phyloP scores from a whole-genome alignment of 1,284 basidiomycete genomes.

The Vanrija sp. region DNA sequence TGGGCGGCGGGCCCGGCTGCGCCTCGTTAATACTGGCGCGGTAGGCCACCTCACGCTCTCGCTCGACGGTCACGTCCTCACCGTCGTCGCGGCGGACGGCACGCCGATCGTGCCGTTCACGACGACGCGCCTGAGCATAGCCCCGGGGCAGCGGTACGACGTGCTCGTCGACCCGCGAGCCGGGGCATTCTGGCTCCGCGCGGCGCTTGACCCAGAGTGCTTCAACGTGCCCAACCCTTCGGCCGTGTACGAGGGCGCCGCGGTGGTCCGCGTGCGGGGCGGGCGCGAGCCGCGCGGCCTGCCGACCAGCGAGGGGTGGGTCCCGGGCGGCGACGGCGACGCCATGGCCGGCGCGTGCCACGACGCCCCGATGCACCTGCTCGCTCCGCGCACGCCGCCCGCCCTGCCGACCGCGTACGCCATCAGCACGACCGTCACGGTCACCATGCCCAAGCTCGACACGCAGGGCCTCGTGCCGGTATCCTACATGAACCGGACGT shows the following conservation, averaged over 20 bases:
- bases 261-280: background rate
- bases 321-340: conserved; percentile 14
- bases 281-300: too few relatives aligned
- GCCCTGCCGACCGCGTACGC: too few relatives aligned
- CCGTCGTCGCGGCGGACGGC: conserved; percentile 29
- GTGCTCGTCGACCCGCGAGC: conserved; percentile 34
- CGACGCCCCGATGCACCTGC: background rate
- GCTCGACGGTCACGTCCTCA: conserved; percentile 26
- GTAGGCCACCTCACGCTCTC: conserved; percentile 16
- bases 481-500: background rate
- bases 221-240: conserved; percentile 5
- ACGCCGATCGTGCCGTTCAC: conserved; percentile 19
- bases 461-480: background rate
- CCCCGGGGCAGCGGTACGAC: conserved; percentile 36
- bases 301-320: background rate
- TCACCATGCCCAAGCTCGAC: background rate
- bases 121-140: conserved; percentile 20
- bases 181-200: conserved; percentile 40
- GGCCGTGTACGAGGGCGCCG: background rate
- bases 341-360: background rate
- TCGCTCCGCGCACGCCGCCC: background rate
- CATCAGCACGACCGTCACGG: background rate
- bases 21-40: conserved; percentile 18
- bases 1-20: conserved; percentile 10
- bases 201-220: too few relatives aligned